These are phyloP conservation scores for Aspergillus diversus DNA, from an alignment of 495 filamentous ascomycete genomes.

Conservation along the genomic window DNA sequence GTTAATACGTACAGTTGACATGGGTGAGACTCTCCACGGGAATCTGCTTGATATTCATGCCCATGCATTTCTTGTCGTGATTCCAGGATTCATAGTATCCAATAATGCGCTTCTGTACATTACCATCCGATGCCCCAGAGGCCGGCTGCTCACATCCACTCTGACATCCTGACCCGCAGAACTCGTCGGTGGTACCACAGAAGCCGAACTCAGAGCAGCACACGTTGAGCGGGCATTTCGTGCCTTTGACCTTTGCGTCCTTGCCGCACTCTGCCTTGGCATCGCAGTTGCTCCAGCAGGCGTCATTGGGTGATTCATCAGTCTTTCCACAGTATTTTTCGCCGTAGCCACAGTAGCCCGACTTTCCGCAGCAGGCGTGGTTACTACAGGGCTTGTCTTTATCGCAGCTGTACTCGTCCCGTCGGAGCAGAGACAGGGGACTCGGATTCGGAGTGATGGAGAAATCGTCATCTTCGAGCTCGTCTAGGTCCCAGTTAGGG, in stretches of 20 bases:
- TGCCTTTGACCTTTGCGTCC: constrained; percentile 23
- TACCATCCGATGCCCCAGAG: neutral
- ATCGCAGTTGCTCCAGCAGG: constrained; percentile 32
- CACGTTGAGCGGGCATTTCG: constrained; percentile 35
- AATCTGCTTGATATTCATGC: constrained; percentile 11
- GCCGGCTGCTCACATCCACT: constrained; percentile 13
- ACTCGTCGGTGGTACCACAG: constrained; percentile 47
- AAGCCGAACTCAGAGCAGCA: constrained; percentile 36
- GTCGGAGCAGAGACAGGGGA: no score
- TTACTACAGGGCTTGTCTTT: constrained; percentile 9
- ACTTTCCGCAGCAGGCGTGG: constrained; percentile 5
- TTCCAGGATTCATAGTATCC: constrained; percentile 22
- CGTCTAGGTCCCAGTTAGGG: no score
- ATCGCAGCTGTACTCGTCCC: neutral
- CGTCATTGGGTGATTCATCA: constrained; percentile 13
- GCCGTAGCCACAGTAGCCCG: constrained; percentile 14
- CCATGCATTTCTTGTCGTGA: neutral
- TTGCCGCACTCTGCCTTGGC: constrained; percentile 37
- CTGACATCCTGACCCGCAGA: constrained; percentile 37
- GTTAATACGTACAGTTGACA: neutral
- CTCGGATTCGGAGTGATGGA: no score
- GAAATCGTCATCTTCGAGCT: no score
- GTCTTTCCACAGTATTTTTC: constrained; percentile 9
- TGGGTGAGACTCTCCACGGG: constrained; percentile 17
- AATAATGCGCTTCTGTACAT: neutral